Evolutionary conservation across 2,329 filamentous ascomycete species (phyloP), one percentile per base, ranked within the genome.

Genomic region (Penicillium sp.): DNA sequence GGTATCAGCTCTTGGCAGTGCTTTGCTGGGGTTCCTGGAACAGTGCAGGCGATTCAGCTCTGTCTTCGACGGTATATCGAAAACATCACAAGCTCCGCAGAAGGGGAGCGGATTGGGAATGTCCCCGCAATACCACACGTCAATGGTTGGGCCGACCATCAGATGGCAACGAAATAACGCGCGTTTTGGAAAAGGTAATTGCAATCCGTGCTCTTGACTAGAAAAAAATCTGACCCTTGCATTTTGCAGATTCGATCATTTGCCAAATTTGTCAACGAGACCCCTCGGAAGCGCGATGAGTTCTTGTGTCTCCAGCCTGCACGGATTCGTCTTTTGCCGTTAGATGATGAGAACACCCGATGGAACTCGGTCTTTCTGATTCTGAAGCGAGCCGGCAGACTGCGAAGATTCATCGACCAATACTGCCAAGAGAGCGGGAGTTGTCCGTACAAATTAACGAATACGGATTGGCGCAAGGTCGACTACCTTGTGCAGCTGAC

Each of bases 191-290:
- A 46, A 24, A 46, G 44, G 44, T 27, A 5, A 38, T n/a, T 18
- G 18, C 21, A 0, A 0, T 47, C 21, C 21, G 10, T 47, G 13
- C 11, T 38, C 13, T 1, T 27, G 44, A 24, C 11, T 1, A 36
- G 6, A 36, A 38, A 27, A 6, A 27, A 11, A 22, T 47, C 44
- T 47, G 44, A 47, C 44, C 13, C 18, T 47, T 16, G 31, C 10
- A 32, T 45, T 24, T 45, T 34, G 43, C 45, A 54, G 52, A 54
- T 54, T 54, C 52, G 52, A 42, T 49, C 27, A 9, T 49, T 54
- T 46, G 52, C 52, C 13, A 46, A 49, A 4, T 54, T 45, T 45
- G 40, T 54, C 32, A 54, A 54, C 10, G 22, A 46, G 22, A 54
- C 18, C 40, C 46, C 40, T 2, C 45, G 27, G 9, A 40, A 22